These are phyloP conservation scores for Salmacisia buchloeana DNA, from an alignment of 1,284 basidiomycete species.

Conservation along the genomic window DNA sequence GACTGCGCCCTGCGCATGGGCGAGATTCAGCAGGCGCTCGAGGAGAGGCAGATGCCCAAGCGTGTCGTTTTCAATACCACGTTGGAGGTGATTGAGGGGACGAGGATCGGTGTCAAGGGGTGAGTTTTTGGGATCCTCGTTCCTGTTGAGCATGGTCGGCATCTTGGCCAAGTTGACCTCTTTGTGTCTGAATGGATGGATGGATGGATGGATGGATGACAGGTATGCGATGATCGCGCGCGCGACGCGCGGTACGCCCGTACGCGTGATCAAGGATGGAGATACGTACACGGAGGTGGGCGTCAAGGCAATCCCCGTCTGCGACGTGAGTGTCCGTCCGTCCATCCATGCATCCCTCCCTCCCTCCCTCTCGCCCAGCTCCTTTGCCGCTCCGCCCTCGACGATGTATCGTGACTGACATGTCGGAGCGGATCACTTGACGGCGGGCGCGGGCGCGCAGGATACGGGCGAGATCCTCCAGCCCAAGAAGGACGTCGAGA, in stretches of 20 bases:
- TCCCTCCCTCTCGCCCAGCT: no score
- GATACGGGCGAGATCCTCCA: not conserved
- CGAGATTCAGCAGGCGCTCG: conserved; percentile 45
- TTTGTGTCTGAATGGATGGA: not conserved
- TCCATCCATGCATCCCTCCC: no score
- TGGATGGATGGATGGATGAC: no score
- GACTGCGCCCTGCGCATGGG: conserved; percentile 23
- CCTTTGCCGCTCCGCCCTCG: no score
- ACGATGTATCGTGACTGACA: no score
- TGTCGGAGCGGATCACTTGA: no score
- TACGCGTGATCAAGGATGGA: conserved; percentile 14
- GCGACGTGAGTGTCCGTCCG: not conserved
- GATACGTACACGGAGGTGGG: not conserved
- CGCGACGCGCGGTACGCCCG: conserved; percentile 32
- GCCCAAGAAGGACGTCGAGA: conserved; percentile 4
- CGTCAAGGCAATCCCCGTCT: not conserved
- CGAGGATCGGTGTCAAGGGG: conserved; percentile 78
- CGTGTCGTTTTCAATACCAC: conserved; percentile 77
- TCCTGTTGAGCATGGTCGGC: no score
- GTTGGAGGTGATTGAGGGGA: conserved; percentile 62
- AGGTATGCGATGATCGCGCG: not conserved
- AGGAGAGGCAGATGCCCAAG: conserved; percentile 67
- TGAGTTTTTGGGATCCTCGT: conserved; percentile 46
- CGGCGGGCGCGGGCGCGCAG: no score
- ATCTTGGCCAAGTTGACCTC: no score